Evolutionary conservation across 495 filamentous ascomycete species (phyloP).

Genomic region (Xylaria grammica): DNA sequence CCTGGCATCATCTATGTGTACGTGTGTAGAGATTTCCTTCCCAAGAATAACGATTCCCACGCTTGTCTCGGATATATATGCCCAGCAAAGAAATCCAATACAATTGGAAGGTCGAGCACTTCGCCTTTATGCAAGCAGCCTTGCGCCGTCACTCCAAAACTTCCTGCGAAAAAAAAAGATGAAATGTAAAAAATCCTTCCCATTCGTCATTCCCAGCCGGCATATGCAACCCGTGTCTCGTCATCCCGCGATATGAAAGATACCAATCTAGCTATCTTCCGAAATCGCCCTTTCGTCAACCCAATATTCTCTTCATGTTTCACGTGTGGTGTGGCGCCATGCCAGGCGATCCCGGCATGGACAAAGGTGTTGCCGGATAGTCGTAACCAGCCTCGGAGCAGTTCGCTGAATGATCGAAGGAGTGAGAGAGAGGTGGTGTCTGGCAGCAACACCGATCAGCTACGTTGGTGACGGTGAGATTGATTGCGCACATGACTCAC

Average conservation of each 20-base stretch:
- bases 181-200: slow-evolving; percentile 1
- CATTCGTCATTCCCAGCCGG: slow-evolving; percentile 17
- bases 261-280: slow-evolving; percentile 17
- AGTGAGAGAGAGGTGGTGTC: slow-evolving; percentile 86
- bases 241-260: slow-evolving; percentile 8
- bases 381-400: slow-evolving; percentile 64
- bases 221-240: slow-evolving; percentile 21
- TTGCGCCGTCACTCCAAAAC: slow-evolving; percentile 27
- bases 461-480: slow-evolving; percentile 47
- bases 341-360: slow-evolving; percentile 68
- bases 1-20: slow-evolving; percentile 22
- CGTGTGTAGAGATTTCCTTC: slow-evolving; percentile 19
- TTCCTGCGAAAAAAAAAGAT: neutral
- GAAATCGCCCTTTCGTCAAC: slow-evolving; percentile 3
- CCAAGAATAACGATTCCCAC: slow-evolving; percentile 16
- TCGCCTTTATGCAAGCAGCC: slow-evolving; percentile 33
- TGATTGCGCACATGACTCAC: slow-evolving; percentile 61
- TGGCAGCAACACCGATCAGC: slow-evolving; percentile 57
- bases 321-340: slow-evolving; percentile 43
- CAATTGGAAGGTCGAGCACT: slow-evolving; percentile 33
- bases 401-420: slow-evolving; percentile 74
- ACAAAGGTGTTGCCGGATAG: slow-evolving; percentile 71
- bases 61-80: slow-evolving; percentile 33
- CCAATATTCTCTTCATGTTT: slow-evolving; percentile 15
- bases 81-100: slow-evolving; percentile 23